These are phyloP conservation scores for Ophiostoma fasciatum DNA, from an alignment of 2,329 filamentous ascomycete species.

Conservation along the genomic window DNA sequence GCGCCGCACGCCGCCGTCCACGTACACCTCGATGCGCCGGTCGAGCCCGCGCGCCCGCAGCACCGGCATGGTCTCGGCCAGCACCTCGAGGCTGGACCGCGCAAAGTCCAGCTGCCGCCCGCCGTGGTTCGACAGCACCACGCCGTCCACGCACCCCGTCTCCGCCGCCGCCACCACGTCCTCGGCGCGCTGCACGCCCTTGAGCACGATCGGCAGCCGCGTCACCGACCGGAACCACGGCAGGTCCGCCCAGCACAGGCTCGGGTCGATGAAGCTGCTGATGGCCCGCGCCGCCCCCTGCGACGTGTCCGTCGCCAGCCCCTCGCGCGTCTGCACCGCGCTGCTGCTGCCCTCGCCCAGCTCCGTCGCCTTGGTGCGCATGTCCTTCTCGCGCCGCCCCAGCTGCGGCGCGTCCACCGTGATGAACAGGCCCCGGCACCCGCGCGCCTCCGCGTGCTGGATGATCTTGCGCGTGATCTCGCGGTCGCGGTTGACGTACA, in stretches of 20 bases:
- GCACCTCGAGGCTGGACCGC: conserved; percentile 73
- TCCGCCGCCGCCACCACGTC: conserved; percentile 84
- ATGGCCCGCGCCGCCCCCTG: conserved; percentile 93
- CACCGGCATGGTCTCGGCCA: conserved; percentile 86
- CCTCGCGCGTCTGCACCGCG: conserved; percentile 67
- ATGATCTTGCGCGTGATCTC: conserved; percentile 82
- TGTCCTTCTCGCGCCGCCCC: conserved; percentile 90
- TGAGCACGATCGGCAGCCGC: conserved; percentile 87
- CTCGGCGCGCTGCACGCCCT: conserved; percentile 92
- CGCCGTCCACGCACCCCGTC: conserved; percentile 59
- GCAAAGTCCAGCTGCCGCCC: conserved; percentile 89
- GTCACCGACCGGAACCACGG: conserved; percentile 87
- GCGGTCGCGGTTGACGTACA: conserved; percentile 95
- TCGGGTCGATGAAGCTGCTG: conserved; percentile 90
- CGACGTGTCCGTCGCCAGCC: conserved; percentile 62
- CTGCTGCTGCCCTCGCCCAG: conserved; percentile 58
- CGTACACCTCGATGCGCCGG: conserved; percentile 67
- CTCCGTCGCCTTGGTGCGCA: conserved; percentile 72
- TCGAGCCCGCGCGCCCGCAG: conserved; percentile 60
- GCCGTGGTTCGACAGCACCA: conserved; percentile 92
- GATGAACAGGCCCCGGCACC: conserved; percentile 94
- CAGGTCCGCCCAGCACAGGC: conserved; percentile 85
- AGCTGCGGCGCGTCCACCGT: conserved; percentile 96
- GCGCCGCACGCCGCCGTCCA: conserved; percentile 81
- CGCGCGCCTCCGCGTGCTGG: conserved; percentile 76